Percentiles rank a stretch among this genome's conserved stretches.
These are phyloP conservation scores for Linnemannia elongata DNA, from an alignment of 192 early-diverging fungal genomes.

Conservation along the genomic window DNA sequence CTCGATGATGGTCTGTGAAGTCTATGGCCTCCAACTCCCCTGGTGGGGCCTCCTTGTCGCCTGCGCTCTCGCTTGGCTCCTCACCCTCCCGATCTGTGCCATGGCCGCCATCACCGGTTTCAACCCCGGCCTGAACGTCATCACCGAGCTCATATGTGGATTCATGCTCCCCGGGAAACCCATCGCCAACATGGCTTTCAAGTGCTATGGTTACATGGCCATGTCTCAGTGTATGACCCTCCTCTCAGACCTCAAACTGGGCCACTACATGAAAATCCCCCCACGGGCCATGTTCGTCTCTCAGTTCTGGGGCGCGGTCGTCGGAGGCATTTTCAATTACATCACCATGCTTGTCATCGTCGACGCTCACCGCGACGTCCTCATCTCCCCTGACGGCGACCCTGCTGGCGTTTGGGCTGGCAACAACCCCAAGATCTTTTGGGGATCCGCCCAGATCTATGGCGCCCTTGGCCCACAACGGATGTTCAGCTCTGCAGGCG, in stretches of 20 bases:
- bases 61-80: conserved; percentile 42
- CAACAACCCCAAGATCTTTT: conserved; percentile 62
- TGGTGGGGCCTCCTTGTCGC: conserved; percentile 64
- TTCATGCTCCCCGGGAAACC: conserved; percentile 67
- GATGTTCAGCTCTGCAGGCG: conserved; percentile 64
- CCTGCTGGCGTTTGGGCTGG: conserved; percentile 63
- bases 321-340: conserved; percentile 62
- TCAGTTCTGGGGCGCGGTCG: conserved; percentile 70
- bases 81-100: conserved; percentile 67
- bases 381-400: conserved; percentile 48
- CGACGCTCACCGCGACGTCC: conserved; percentile 17
- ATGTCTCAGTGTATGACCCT: conserved; percentile 83
- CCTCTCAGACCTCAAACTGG: conserved; percentile 79
- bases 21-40: conserved; percentile 52
- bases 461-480: conserved; percentile 75
- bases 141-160: conserved; percentile 71
- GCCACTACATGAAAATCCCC: conserved; percentile 82
- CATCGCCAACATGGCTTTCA: conserved; percentile 68
- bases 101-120: conserved; percentile 65
- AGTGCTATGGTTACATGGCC: conserved; percentile 66
- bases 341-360: conserved; percentile 51
- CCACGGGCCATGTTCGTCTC: conserved; percentile 73
- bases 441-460: conserved; percentile 76
- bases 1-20: conserved; percentile 46
- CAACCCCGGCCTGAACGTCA: conserved; percentile 62